Percentiles rank a stretch among this genome's conserved stretches.
phyloP scores from a whole-genome alignment of 345 rosid species.

The Camelina neglecta region DNA sequence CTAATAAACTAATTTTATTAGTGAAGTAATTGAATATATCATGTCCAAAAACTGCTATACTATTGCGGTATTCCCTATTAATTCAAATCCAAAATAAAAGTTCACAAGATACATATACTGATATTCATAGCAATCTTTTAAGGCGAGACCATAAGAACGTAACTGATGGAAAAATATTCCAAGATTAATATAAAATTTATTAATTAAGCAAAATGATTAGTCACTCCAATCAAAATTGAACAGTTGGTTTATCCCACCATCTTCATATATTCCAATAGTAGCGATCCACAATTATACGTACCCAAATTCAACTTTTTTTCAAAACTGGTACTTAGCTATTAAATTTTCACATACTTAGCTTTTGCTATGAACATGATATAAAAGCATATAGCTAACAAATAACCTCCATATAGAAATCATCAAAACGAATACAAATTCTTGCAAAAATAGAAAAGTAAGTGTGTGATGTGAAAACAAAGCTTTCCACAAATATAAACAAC shows the following conservation, averaged over 20 bases:
- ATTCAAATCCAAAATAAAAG: neutral
- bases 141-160: neutral
- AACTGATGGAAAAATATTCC: neutral
- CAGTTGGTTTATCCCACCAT: slow-evolving; percentile 30
- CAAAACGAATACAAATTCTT: slow-evolving; percentile 25
- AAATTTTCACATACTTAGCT: neutral
- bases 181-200: neutral
- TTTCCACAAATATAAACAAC: slow-evolving; percentile 33
- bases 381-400: slow-evolving; percentile 6
- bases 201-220: slow-evolving; percentile 3
- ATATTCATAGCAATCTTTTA: slow-evolving; percentile 1
- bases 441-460: slow-evolving; percentile 14
- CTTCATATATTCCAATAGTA: neutral
- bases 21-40: neutral
- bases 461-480: slow-evolving; percentile 30
- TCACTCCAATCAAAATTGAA: slow-evolving; percentile 13
- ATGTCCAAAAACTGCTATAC: neutral
- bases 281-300: neutral
- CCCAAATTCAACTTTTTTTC: slow-evolving; percentile 5
- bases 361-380: neutral
- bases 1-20: neutral
- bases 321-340: neutral
- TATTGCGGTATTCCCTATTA: neutral
- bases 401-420: slow-evolving; percentile 9
- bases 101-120: neutral